Conservation (phyloP, 78 protist genomes). For the Neovahlkampfia damariscottae region DNA sequence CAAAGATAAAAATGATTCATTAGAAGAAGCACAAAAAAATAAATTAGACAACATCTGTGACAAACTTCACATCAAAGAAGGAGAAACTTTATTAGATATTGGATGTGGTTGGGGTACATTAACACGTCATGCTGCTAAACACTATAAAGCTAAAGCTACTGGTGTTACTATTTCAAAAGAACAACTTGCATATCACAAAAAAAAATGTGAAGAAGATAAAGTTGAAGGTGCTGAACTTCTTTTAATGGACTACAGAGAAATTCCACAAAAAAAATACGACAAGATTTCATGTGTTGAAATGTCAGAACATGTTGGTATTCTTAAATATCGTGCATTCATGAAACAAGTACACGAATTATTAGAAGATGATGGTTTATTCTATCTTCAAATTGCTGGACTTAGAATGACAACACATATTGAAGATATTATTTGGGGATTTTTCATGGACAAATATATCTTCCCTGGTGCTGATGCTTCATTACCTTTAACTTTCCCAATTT, state of each 20-base stretch:
- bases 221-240: slow-evolving; percentile 13
- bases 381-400: slow-evolving; percentile 34
- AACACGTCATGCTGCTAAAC: slow-evolving; percentile 23
- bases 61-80: slow-evolving; percentile 26
- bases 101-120: slow-evolving; percentile 56
- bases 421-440: slow-evolving; percentile 37
- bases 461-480: slow-evolving; percentile 39
- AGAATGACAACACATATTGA: slow-evolving; percentile 25
- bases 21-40: slow-evolving; percentile 39
- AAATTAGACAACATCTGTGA: slow-evolving; percentile 27
- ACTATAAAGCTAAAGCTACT: slow-evolving; percentile 16
- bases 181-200: slow-evolving; percentile 24
- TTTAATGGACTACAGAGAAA: slow-evolving; percentile 30
- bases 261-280: slow-evolving; percentile 12
- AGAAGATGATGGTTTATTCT: slow-evolving; percentile 30
- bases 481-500: slow-evolving; percentile 26
- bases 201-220: neutral
- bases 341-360: neutral
- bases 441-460: slow-evolving; percentile 46
- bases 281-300: slow-evolving; percentile 28
- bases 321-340: slow-evolving; percentile 26
- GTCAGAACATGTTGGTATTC: slow-evolving; percentile 42
- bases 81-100: slow-evolving; percentile 28
- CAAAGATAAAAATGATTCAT: neutral
- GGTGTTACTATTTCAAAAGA: slow-evolving; percentile 26